These are phyloP conservation scores for Candida succiphila DNA, from an alignment of 805 yeast genomes.

Conservation along the genomic window DNA sequence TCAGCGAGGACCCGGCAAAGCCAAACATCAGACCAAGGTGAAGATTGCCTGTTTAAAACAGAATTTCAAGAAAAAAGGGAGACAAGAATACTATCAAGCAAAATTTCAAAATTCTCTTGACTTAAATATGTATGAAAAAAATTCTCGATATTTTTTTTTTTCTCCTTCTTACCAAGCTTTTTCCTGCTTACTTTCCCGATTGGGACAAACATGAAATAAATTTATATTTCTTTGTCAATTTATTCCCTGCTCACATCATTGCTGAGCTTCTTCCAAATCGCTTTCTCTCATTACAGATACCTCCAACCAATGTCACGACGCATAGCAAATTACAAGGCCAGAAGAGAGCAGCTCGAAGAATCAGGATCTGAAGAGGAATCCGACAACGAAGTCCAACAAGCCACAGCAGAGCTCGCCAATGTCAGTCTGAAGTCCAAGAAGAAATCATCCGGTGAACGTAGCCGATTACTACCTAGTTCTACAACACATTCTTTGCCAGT, in stretches of 20 bases:
- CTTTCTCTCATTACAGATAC: too few species aligned
- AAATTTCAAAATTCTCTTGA: too few species aligned
- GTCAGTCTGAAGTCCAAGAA: not conserved
- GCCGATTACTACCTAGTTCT: conserved; percentile 14
- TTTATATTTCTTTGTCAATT: too few species aligned
- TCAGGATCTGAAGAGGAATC: conserved; percentile 22
- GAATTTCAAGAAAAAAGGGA: too few species aligned
- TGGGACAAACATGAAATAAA: too few species aligned
- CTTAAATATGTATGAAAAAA: too few species aligned
- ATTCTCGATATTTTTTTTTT: too few species aligned
- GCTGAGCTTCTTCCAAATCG: too few species aligned
- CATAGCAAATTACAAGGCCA: conserved; percentile 20
- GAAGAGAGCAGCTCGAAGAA: conserved; percentile 15
- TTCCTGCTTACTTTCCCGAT: too few species aligned
- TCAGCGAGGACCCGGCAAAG: conserved; percentile 4
- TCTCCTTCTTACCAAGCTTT: too few species aligned
- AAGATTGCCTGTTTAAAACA: conserved; percentile 29
- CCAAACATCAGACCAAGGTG: conserved; percentile 18
- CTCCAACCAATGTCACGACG: conserved; percentile 29
- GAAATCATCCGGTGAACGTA: not conserved
- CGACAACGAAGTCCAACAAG: not conserved
- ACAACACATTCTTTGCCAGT: conserved; percentile 25
- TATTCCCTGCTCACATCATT: too few species aligned
- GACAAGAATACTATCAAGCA: too few species aligned
- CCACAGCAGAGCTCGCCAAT: not conserved